Conservation (phyloP, 306 rosid genomes). For the Calophaca sinica region DNA sequence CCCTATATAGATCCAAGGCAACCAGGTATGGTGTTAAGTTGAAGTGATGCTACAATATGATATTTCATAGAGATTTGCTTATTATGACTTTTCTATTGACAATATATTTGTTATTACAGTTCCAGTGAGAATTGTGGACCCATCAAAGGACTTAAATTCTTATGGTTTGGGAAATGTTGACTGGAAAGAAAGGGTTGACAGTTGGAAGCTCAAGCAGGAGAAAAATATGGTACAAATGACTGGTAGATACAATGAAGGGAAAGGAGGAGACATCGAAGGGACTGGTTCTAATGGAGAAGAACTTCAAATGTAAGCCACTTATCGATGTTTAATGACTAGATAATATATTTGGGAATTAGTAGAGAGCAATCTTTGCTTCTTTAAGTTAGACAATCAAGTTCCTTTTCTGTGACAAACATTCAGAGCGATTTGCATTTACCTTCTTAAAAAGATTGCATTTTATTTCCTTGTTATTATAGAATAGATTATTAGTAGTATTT, state of each 20-base stretch:
- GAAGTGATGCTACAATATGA: constrained; percentile 22
- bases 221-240: constrained; percentile 80
- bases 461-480: neutral
- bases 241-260: constrained; percentile 83
- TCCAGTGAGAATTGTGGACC: constrained; percentile 92
- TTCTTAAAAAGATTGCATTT: constrained; percentile 14
- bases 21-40: constrained; percentile 68
- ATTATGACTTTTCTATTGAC: constrained; percentile 39
- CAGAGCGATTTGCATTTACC: neutral
- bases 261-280: constrained; percentile 97
- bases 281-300: constrained; percentile 99
- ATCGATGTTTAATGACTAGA: constrained; percentile 18
- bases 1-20: constrained; percentile 82
- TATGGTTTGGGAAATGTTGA: constrained; percentile 98
- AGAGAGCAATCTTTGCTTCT: constrained; percentile 3
- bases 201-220: constrained; percentile 98
- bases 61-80: constrained; percentile 31
- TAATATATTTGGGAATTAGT: constrained; percentile 19
- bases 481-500: too few species aligned
- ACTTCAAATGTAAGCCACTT: constrained; percentile 80
- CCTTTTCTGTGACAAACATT: constrained; percentile 21
- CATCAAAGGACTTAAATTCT: constrained; percentile 92
- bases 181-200: constrained; percentile 99
- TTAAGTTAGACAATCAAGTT: neutral
- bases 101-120: constrained; percentile 55